Conservation (phyloP, 2,329 filamentous ascomycete species). For the Fusarium redolens region DNA sequence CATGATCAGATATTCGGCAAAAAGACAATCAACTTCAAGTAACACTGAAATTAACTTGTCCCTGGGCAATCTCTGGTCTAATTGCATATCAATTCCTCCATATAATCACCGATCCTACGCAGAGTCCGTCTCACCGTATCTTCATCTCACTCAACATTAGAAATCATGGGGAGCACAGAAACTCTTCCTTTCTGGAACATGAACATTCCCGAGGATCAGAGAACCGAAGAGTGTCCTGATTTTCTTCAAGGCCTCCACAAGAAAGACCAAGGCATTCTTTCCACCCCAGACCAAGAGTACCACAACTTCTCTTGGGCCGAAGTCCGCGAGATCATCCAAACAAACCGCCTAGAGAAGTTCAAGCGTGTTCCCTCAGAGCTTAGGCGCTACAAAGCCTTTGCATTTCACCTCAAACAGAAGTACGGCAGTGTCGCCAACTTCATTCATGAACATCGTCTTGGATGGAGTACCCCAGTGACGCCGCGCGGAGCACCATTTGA, state of each 20-base stretch:
- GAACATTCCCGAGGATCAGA: conserved; percentile 74
- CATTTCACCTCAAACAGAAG: conserved; percentile 68
- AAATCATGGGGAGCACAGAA: conserved; percentile 51
- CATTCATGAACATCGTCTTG: conserved; percentile 75
- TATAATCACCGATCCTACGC: background rate
- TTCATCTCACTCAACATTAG: background rate
- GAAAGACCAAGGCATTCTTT: conserved; percentile 78
- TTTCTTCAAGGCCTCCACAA: conserved; percentile 71
- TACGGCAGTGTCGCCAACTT: conserved; percentile 85
- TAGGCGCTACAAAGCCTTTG: conserved; percentile 80
- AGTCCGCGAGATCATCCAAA: conserved; percentile 69
- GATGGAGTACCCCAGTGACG: conserved; percentile 68
- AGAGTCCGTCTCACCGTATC: conserved; percentile 26
- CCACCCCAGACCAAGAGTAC: conserved; percentile 76
- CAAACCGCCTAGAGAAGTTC: conserved; percentile 80
- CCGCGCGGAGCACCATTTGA: conserved; percentile 55
- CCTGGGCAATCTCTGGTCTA: background rate
- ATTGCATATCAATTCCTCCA: background rate
- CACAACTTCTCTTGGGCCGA: conserved; percentile 73
- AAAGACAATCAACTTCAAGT: background rate
- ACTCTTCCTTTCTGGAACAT: conserved; percentile 80
- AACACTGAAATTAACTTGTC: background rate
- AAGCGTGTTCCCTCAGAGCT: conserved; percentile 81
- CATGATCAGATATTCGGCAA: background rate
- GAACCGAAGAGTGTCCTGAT: conserved; percentile 75